Evolutionary conservation across 2,329 filamentous ascomycete species (phyloP), one percentile per base, ranked within the genome.

Genomic region (Ophiosphaerella narmari): DNA sequence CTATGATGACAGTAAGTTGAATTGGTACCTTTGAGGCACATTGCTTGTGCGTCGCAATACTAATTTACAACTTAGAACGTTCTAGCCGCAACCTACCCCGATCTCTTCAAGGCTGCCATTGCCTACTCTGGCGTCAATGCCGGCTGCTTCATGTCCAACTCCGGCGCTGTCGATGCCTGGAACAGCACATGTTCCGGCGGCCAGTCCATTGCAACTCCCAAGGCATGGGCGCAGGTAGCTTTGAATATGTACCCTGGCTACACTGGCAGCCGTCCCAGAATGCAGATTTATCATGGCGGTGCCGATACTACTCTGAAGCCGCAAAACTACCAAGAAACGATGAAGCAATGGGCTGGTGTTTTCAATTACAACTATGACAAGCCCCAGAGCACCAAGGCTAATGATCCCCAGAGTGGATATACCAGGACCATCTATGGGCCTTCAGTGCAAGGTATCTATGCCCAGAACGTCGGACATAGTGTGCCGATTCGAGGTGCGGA

Each of bases 201-300:
- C 13, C 65, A 78, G 33, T 67, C 80, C 32, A 74, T 73, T 45
- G 69, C 74, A 16, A 77, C 78, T 0, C 74, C 78, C 0, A 61
- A 74, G 48, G 70, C 77, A 42, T 84, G 81, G 81, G 77, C 77
- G 5, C 70, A 74, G 45, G 67, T 77, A 13, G 80, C 77, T 21
- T 66, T 67, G 31, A 68, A 66, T 52, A 82, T 80, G 75, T 79
- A 82, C 60, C 76, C 79, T 0, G 75, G 73, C 23, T 84, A 82
- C 65, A 70, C 63, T 5, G 81, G 82, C 7, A 34, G 73, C 0
- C 74, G 80, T 2, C 82, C 83, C 3, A 77, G 75, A 55, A 81
- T 86, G 77, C 80, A 82, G 62, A 76, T 85, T 60, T 85, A 81
- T 68, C 82, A 85, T 62, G 83, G 82, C 42, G 77, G 75, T 37